Percentiles rank a stretch among this genome's conserved stretches.
phyloP scores from a whole-genome alignment of 768 basidiomycete genomes.

The Pulveroboletus sp. region DNA sequence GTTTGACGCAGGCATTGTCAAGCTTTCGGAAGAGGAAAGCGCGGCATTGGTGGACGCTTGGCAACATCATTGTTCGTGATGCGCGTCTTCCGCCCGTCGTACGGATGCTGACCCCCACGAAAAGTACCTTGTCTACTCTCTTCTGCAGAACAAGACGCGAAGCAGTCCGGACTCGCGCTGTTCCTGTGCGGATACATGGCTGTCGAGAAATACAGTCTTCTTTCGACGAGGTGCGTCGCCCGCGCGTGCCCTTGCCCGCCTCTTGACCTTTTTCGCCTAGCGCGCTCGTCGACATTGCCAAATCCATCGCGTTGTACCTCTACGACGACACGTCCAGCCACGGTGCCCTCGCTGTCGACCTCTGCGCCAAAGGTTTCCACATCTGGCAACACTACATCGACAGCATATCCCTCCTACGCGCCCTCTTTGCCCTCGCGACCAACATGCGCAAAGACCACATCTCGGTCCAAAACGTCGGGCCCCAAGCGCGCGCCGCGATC shows the following conservation, averaged over 20 bases:
- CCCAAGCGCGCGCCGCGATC: conserved; percentile 81
- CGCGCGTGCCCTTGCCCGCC: neutral
- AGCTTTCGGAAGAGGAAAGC: conserved; percentile 67
- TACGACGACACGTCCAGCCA: conserved; percentile 68
- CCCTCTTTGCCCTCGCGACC: conserved; percentile 80
- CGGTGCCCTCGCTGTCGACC: conserved; percentile 77
- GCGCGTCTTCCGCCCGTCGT: neutral
- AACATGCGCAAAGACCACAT: conserved; percentile 67
- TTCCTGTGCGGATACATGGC: conserved; percentile 84
- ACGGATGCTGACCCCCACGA: conserved; percentile 7
- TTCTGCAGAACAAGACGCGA: conserved; percentile 55
- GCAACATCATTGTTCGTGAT: conserved; percentile 58
- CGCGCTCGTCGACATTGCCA: conserved; percentile 75
- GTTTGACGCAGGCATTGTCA: conserved; percentile 72
- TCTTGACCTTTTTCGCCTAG: neutral
- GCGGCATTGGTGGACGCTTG: conserved; percentile 55
- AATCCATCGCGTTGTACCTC: conserved; percentile 76
- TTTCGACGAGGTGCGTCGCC: conserved; percentile 61
- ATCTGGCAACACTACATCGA: conserved; percentile 96
- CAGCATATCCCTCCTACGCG: conserved; percentile 81
- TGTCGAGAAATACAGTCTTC: conserved; percentile 70
- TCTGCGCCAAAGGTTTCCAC: conserved; percentile 87
- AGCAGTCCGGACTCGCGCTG: conserved; percentile 64
- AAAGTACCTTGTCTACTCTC: conserved; percentile 64
- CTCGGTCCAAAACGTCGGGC: conserved; percentile 61